Evolutionary conservation across 345 rosid genomes (phyloP).

Genomic region (Isatis tinctoria): DNA sequence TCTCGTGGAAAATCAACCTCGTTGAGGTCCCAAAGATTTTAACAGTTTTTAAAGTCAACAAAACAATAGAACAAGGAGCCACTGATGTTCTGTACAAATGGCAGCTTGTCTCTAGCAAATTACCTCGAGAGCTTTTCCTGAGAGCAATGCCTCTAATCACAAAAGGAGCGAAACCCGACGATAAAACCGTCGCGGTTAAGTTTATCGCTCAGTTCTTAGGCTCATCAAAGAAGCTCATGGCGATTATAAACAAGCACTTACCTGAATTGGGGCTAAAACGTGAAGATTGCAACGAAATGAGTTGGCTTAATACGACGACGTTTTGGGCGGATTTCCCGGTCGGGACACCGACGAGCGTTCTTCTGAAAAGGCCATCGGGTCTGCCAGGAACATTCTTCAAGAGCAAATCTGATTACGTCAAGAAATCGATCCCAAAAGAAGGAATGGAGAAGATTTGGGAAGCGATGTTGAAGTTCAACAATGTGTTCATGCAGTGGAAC

Average conservation of each 20-base stretch:
- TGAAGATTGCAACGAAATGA: conserved; percentile 41
- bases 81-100: conserved; percentile 32
- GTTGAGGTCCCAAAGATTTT: conserved; percentile 44
- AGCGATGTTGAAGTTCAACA: conserved; percentile 27
- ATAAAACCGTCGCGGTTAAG: conserved; percentile 22
- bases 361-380: conserved; percentile 21
- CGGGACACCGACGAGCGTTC: conserved; percentile 21
- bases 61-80: conserved; percentile 31
- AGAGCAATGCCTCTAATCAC: conserved; percentile 22
- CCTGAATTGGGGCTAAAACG: conserved; percentile 38
- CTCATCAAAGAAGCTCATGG: conserved; percentile 15
- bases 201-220: conserved; percentile 45
- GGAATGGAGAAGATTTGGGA: conserved; percentile 32
- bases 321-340: conserved; percentile 22
- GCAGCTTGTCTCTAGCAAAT: conserved; percentile 35
- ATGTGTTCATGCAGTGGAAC: conserved; percentile 31
- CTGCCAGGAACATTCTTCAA: conserved; percentile 25
- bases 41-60: conserved; percentile 35
- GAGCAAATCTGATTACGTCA: conserved; percentile 45
- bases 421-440: conserved; percentile 17
- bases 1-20: conserved; percentile 42
- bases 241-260: conserved; percentile 17
- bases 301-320: conserved; percentile 35
- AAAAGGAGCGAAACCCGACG: not conserved
- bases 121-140: conserved; percentile 35